Evolutionary conservation across 2,329 filamentous ascomycete genomes (phyloP), one percentile per base, ranked within the genome.

Genomic region (Colletotrichum cuscutae): DNA sequence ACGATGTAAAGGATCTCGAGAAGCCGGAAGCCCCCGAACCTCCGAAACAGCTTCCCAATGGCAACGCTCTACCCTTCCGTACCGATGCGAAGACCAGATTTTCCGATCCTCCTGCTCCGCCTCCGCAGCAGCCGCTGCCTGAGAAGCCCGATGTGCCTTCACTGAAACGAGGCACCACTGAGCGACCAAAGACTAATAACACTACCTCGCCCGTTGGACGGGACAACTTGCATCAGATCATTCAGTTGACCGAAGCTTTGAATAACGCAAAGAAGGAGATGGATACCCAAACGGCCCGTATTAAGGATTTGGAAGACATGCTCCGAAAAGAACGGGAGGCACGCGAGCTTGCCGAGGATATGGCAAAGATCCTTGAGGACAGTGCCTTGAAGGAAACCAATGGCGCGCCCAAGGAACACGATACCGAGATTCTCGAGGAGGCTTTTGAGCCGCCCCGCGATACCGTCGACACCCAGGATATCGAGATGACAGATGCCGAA

Each of bases 71-170:
- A 9, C 84, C 88, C 0, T 89, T 90, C 77, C 92, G 94, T 76
- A 84, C 91, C 24, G 95, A 98, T 78, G 86, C 92, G 53, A 96
- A 97, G 78, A 90, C 94, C 5, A 90, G 95, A 65, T 98, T 98
- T 80, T 97, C 94, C 1, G 95, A 98, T 71, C 96, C 96, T 63
- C 96, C 96, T 4, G 96, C 95, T 26, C 96, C 96, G 8, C 96
- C 96, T 30, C 96, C 96, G 32, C 95, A 97, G 77, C 95, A 97
- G 77, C 96, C 96, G 15, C 86, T 98, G 6, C 96, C 96, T 1
- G 95, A 98, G 80, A 98, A 98, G 81, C 96, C 96, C 0, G 95
- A 97, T 81, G 90, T 88, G 0, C 90, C 92, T 0, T 90, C 94
- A 1, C 82, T 98, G 35, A 95, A 94, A 79, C 90, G 95, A 68